Base-by-base conservation (phyloP, 768 basidiomycete species). In the Lactarius indigo region DNA sequence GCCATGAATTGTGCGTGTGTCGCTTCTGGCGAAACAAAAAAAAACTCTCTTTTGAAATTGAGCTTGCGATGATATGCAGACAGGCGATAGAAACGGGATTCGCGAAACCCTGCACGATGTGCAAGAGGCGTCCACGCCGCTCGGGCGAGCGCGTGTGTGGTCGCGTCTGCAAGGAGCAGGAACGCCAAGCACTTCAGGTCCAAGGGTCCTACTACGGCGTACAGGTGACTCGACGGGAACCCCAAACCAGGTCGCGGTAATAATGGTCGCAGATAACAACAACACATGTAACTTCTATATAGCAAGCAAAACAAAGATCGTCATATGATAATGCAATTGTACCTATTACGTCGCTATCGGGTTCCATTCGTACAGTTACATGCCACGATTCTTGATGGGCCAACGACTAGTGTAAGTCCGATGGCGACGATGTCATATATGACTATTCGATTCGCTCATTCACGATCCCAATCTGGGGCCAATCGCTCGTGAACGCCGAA, bases 1-100 rank as follows among this genome's bases (percentile, higher is more conserved):
- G 64, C 8, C 60, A 62, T 28, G 55, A 66, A 50, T 28, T 68
- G 68, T 68, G 55, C 6, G 68, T 68, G 3, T 37, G 35, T 12
- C 35, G 35, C 35, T 13, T 37, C 13, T 0, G 35, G 12, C 35
- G 35, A 37, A n/a, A n/a, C n/a, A n/a, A n/a, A n/a, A n/a, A n/a
- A 31, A 31, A 37, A 37, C 35, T 4, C n/a, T n/a, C n/a, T n/a
- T n/a, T n/a, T n/a, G 10, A 37, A 10, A 3, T 37, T 37, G 12
- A 37, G 35, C 35, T 37, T 37, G 35, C 35, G 35, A 37, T 12
- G 35, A 35, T 35, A 1, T 35, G 35, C 35, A 68, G 68, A 28
- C 42, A 68, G 26, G 68, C 68, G 30, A 52, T 68, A 28, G 33
- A 35, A 26, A 60, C 64, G 7, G 59, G 55, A 5, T 23, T 68